Evolutionary conservation across 2,329 filamentous ascomycete genomes (phyloP).

Genomic region (Paecilomyces variotii): DNA sequence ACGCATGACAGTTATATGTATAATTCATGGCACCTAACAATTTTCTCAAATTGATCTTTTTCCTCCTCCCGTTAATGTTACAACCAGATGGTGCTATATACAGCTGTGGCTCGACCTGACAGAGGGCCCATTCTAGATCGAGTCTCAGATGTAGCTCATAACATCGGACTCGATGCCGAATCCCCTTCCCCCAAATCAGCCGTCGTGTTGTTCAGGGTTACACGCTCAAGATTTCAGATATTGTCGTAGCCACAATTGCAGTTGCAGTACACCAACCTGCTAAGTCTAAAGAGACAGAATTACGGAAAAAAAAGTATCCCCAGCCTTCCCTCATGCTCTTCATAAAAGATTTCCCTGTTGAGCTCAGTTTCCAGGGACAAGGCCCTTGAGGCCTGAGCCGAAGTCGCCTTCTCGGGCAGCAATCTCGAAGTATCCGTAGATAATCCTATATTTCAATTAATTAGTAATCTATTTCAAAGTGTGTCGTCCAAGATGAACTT

Average conservation of each 20-base stretch:
- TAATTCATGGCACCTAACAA: conserved; percentile 1
- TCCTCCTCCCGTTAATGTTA: conserved; percentile 17
- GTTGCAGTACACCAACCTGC: conserved; percentile 4
- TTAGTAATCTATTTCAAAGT: conserved; percentile 1
- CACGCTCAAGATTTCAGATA: conserved; percentile 1
- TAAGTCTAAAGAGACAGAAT: conserved; percentile 13
- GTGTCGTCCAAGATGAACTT: conserved; percentile 42
- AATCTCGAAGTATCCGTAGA: conserved; percentile 99
- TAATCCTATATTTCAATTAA: conserved; percentile 59
- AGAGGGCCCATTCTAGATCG: neutral
- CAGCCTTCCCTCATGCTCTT: conserved; percentile 22
- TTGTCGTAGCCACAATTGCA: conserved; percentile 11
- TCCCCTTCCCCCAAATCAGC: neutral
- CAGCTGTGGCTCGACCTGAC: conserved; percentile 13
- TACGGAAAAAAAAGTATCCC: conserved; percentile 12
- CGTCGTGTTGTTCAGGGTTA: neutral
- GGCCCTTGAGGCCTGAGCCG: conserved; percentile 60
- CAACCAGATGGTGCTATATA: conserved; percentile 22
- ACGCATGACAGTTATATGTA: neutral
- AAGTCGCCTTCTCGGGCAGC: conserved; percentile 98
- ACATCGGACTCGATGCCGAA: neutral
- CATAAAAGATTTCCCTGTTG: conserved; percentile 19
- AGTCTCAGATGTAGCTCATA: conserved; percentile 1
- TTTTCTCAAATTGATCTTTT: conserved; percentile 1
- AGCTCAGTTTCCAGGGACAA: conserved; percentile 45